Conservation (phyloP, 352 stramenopile genomes). For the Globisporangium splendens region DNA sequence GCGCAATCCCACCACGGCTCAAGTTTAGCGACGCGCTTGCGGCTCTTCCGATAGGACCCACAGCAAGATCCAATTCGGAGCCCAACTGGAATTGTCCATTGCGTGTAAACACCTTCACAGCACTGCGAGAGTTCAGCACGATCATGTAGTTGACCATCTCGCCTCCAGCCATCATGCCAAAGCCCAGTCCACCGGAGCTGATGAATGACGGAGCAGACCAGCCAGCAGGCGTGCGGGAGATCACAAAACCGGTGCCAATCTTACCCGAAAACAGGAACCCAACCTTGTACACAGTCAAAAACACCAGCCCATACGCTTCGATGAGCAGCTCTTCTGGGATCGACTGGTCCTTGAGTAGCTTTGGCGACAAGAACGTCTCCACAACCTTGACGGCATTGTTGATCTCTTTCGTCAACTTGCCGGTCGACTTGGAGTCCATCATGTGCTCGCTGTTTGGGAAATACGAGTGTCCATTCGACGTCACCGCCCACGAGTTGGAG, state of each 20-base stretch:
- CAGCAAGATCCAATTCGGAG: slow-evolving; percentile 66
- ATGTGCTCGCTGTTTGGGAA: slow-evolving; percentile 23
- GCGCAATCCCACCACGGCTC: slow-evolving; percentile 50
- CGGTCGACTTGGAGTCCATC: slow-evolving; percentile 53
- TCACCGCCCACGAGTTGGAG: slow-evolving; percentile 52
- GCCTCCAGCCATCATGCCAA: slow-evolving; percentile 82
- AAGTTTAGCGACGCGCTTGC: slow-evolving; percentile 64
- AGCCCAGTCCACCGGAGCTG: slow-evolving; percentile 63
- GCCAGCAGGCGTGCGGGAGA: slow-evolving; percentile 61
- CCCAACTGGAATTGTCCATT: slow-evolving; percentile 77
- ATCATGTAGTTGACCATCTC: slow-evolving; percentile 84
- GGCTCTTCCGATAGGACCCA: slow-evolving; percentile 65
- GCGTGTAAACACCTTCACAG: slow-evolving; percentile 76
- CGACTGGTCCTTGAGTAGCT: slow-evolving; percentile 78
- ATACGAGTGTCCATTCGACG: slow-evolving; percentile 21
- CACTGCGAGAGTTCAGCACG: slow-evolving; percentile 65
- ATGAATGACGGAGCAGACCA: slow-evolving; percentile 78
- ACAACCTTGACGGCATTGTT: slow-evolving; percentile 58
- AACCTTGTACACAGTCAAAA: slow-evolving; percentile 81
- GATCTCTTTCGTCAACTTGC: slow-evolving; percentile 68
- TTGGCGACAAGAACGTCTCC: slow-evolving; percentile 67
- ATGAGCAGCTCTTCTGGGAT: slow-evolving; percentile 71
- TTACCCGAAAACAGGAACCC: slow-evolving; percentile 80
- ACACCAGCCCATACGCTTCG: slow-evolving; percentile 73
- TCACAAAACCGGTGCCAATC: slow-evolving; percentile 72